Evolutionary conservation across 148 eudicot species (phyloP), one percentile per base, ranked within the genome.

Genomic region (Pharnaceum exiguum): DNA sequence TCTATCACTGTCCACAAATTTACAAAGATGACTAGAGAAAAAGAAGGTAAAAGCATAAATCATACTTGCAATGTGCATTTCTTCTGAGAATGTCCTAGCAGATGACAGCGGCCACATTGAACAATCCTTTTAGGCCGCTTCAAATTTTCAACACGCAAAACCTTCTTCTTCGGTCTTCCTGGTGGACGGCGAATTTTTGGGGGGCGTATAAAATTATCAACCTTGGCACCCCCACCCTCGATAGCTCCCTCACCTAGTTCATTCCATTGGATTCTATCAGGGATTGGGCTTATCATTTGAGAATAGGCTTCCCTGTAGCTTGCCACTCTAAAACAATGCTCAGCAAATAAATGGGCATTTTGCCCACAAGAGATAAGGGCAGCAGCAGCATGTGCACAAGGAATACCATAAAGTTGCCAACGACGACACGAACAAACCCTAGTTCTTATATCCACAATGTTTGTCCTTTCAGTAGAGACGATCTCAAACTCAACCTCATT

Each of bases 401-500:
- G 99, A 28, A 89, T 71, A 26, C 99, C 99, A 46, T 88, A 93
- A 12, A 88, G 78, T 64, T 93, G 96, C 96, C 99, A 93, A 2
- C 99, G 81, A 19, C 83, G 81, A 61, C 99, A 93, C 0, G 99
- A 93, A 50, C 99, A 93, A 2, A 74, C 76, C 53, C 99, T 75
- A 28, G 77, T 70, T 47, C 85, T 70, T 50, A 93, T 93, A 52
- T 93, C 96, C 18, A 93, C 99, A 42, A 93, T 93, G 69, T 93
- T 88, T 42, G 99, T 93, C 30, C 99, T 72, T 68, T 93, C 99
- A 7, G 85, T 79, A n/a, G 99, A 93, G 5, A 93, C 99, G 18
- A 93, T 84, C 76, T 93, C 99, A 69, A 93, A 93, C 75, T 93
- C 99, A 9, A 93, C 87, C 71, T 93, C 99, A 48, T 93, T 93